These are phyloP conservation scores for Anethum foeniculum DNA, from an alignment of 140 eudicot species.

Conservation along the genomic window DNA sequence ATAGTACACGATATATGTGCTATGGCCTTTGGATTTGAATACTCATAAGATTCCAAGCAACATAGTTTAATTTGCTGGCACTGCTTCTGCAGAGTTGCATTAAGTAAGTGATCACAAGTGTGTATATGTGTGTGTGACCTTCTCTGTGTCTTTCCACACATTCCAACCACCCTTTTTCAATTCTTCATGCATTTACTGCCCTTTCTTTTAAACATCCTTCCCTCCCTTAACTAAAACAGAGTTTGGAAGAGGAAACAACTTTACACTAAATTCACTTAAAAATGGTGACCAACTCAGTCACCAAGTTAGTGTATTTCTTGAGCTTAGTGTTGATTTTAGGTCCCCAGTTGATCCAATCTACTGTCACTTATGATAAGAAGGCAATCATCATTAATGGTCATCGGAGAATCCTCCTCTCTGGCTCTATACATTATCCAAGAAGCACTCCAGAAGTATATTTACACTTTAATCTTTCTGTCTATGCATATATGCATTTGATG, in stretches of 20 bases:
- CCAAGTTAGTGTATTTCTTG: constrained; percentile 31
- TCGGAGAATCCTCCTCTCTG: constrained; percentile 73
- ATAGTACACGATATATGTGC: background rate
- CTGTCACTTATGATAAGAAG: constrained; percentile 68
- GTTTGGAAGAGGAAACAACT: background rate
- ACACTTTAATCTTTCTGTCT: background rate
- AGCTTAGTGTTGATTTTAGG: constrained; percentile 23
- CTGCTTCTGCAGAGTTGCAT: constrained; percentile 12
- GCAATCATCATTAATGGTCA: constrained; percentile 71
- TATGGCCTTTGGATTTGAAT: background rate
- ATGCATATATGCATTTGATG: background rate
- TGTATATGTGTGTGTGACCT: background rate
- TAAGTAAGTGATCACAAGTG: constrained; percentile 12
- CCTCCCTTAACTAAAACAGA: constrained; percentile 2
- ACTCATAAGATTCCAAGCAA: constrained; percentile 19
- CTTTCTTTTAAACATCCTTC: constrained; percentile 16
- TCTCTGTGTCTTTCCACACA: constrained; percentile 8
- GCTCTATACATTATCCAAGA: constrained; percentile 97
- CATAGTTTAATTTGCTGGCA: constrained; percentile 3
- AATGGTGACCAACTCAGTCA: constrained; percentile 28
- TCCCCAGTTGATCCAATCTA: constrained; percentile 30
- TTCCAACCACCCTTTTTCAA: constrained; percentile 4
- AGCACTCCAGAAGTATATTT: constrained; percentile 74
- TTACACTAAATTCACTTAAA: background rate
- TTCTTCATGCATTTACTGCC: background rate